Conservation (phyloP, 306 rosid genomes). For the Sindora glabra region DNA sequence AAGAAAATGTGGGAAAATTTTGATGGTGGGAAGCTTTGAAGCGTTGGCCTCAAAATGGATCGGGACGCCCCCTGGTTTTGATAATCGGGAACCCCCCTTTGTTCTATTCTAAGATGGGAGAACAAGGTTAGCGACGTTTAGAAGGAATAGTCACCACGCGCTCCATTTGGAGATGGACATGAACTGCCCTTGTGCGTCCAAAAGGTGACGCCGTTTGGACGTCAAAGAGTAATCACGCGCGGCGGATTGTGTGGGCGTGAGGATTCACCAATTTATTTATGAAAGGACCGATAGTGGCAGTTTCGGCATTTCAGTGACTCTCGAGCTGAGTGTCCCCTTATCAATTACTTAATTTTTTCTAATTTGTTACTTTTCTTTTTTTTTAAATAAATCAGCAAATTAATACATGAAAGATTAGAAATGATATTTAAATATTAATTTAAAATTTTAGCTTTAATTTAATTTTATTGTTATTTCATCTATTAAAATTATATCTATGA, state of each 20-base stretch:
- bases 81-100: slow-evolving; percentile 24
- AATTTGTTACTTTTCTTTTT: no score
- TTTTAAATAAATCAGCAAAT: no score
- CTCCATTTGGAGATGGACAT: not conserved
- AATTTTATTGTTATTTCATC: no score
- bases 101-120: not conserved
- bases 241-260: not conserved
- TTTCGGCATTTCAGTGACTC: not conserved
- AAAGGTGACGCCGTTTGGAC: not conserved
- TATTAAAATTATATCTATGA: no score
- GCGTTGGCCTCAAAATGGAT: slow-evolving; percentile 21
- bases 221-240: not conserved
- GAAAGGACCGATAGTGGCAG: not conserved
- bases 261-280: not conserved
- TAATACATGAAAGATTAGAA: no score
- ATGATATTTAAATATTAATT: no score
- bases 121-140: not conserved
- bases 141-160: not conserved
- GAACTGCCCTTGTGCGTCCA: not conserved
- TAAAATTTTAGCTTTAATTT: no score
- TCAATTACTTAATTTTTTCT: no score
- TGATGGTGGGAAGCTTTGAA: slow-evolving; percentile 3
- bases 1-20: slow-evolving; percentile 28
- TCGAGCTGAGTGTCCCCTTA: slow-evolving; percentile 13
- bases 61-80: slow-evolving; percentile 39